Percentiles rank a stretch among this genome's conserved stretches.
Evolutionary conservation across 202 grass and related monocot genomes (phyloP).

Genomic region (Setaria italica): DNA sequence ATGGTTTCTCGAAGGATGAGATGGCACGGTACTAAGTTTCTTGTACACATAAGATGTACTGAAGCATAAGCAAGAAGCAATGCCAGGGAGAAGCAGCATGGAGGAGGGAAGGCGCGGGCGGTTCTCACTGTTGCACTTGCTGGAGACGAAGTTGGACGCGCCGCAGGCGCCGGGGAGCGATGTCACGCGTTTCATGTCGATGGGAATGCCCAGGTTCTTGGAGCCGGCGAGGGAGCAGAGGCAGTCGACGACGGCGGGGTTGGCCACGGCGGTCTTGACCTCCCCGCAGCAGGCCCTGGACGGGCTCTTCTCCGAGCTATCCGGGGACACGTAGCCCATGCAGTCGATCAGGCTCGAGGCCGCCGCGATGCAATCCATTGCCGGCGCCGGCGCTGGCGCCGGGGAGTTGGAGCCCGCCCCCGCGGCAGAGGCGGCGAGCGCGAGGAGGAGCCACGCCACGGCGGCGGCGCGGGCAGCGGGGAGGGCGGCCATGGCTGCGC

Average conservation of each 20-base stretch:
- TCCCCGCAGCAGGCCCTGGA: constrained; percentile 39
- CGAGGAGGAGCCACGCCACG: constrained; percentile 31
- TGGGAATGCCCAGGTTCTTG: constrained; percentile 17
- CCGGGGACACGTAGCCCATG: constrained; percentile 36
- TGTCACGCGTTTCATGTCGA: constrained; percentile 58
- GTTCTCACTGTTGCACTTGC: constrained; percentile 55
- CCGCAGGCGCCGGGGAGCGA: constrained; percentile 58
- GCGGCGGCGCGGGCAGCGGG: not conserved
- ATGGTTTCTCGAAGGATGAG: not conserved
- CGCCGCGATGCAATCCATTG: constrained; percentile 37
- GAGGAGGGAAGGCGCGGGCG: not conserved
- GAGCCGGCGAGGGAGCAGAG: constrained; percentile 33
- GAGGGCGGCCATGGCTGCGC: constrained; percentile 26
- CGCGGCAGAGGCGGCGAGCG: not conserved
- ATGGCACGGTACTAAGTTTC: not conserved
- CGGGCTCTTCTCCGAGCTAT: constrained; percentile 25
- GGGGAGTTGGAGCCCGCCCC: not conserved
- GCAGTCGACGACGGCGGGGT: constrained; percentile 35
- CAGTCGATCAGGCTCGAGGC: constrained; percentile 32
- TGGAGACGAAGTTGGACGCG: constrained; percentile 38
- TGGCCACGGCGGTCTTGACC: constrained; percentile 51
- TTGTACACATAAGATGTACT: not conserved
- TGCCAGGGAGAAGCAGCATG: no score
- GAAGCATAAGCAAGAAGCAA: not conserved
- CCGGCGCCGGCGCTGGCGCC: constrained; percentile 35